Evolutionary conservation across 73 alveolate species (phyloP).

Genomic region (Paramecium octaurelia): DNA sequence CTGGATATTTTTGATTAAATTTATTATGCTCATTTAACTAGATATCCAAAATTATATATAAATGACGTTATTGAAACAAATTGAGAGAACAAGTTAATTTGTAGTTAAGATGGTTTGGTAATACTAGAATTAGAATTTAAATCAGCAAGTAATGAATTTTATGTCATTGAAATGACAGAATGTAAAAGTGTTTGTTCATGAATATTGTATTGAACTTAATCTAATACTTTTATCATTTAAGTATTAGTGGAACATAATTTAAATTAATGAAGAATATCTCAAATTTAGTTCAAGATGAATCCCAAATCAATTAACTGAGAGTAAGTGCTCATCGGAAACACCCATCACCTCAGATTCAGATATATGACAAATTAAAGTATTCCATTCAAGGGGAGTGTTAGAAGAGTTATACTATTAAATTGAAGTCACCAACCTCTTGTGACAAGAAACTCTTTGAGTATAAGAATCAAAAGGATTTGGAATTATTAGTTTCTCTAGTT

Average conservation of each 20-base stretch:
- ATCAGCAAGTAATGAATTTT: background rate
- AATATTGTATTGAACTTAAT: background rate
- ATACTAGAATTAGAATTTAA: background rate
- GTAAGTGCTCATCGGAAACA: background rate
- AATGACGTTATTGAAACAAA: too few species aligned
- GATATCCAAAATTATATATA: background rate
- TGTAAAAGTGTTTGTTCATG: background rate
- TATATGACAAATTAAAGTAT: background rate
- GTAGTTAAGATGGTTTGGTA: background rate
- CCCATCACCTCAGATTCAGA: background rate
- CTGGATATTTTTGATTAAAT: conserved; percentile 1
- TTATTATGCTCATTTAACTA: background rate
- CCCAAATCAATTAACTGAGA: background rate
- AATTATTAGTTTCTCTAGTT: background rate
- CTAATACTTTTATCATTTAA: background rate
- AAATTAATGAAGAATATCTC: conserved; percentile 3
- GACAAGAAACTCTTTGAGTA: background rate
- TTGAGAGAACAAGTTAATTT: background rate
- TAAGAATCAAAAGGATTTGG: background rate
- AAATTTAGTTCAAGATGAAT: background rate
- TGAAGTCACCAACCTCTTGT: background rate
- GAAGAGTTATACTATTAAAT: background rate
- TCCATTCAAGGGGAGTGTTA: background rate
- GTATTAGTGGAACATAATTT: conserved; percentile 3
- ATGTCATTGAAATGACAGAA: background rate